Conservation (phyloP, 106 monocot genomes). For the Alisma plantagoaquatica region DNA sequence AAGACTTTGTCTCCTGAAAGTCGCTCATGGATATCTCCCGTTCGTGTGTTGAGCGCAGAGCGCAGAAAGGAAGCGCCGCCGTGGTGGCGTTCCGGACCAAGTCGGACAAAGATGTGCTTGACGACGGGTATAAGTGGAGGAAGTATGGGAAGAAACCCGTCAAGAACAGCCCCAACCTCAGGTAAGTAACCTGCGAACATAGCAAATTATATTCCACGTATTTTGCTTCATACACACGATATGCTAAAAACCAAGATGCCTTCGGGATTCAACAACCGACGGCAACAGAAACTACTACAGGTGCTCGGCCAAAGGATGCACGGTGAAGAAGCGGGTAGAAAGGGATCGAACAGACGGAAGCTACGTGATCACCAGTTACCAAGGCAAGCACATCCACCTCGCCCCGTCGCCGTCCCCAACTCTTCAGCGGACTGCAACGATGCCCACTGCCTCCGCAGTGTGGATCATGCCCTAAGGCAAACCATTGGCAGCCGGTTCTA, state of each 20-base stretch:
- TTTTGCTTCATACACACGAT: no score
- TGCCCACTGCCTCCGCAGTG: no score
- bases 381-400: conserved; percentile 38
- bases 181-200: not conserved
- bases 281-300: conserved; percentile 45
- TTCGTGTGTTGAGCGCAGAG: no score
- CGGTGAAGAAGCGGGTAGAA: conserved; percentile 45
- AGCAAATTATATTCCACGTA: no score
- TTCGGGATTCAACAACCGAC: no score
- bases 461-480: no score
- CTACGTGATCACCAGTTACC: conserved; percentile 38
- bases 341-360: conserved; percentile 25
- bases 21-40: no score
- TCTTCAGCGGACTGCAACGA: no score
- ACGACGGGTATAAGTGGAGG: conserved; percentile 10
- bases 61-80: no score
- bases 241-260: no score
- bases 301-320: conserved; percentile 25
- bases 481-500: no score
- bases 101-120: conserved; percentile 1
- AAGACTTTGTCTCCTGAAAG: no score
- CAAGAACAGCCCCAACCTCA: conserved; percentile 7
- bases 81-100: conserved; percentile 1
- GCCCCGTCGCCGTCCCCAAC: not conserved
- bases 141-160: conserved; percentile 11